A percentile compares a stretch with the other conserved stretches of the same genome.
phyloP scores from a whole-genome alignment of 106 monocot species.

The Acorus gramineus region DNA sequence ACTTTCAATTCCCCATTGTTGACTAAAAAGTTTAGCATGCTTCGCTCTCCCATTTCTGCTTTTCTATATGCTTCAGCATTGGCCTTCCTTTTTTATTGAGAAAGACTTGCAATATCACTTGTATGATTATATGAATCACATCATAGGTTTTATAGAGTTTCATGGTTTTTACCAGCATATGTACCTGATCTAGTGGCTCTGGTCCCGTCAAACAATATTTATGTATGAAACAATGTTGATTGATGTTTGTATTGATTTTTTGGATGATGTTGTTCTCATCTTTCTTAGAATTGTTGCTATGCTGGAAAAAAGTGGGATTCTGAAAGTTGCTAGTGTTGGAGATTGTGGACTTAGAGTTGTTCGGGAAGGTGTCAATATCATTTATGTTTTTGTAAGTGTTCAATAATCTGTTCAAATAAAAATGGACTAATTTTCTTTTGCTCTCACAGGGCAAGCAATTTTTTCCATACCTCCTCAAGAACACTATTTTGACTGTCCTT shows the following conservation, averaged over 20 bases:
- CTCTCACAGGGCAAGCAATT: conserved; percentile 42
- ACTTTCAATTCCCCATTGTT: neutral
- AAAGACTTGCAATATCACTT: neutral
- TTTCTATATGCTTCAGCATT: neutral
- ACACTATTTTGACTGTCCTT: conserved; percentile 96
- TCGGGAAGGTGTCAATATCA: conserved; percentile 39
- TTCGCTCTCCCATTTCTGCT: neutral
- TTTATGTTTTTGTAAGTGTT: neutral
- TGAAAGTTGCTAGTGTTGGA: conserved; percentile 84
- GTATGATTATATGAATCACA: neutral
- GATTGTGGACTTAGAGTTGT: conserved; percentile 85
- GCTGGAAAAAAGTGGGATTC: conserved; percentile 63
- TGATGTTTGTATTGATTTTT: too few species aligned
- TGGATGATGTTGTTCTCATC: too few species aligned
- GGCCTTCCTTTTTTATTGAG: neutral
- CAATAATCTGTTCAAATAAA: too few species aligned
- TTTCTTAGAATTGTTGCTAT: conserved; percentile 60
- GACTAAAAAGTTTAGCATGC: too few species aligned
- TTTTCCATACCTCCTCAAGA: conserved; percentile 70
- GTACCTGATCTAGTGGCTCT: too few species aligned
- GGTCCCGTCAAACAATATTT: too few species aligned
- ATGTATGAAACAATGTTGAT: too few species aligned
- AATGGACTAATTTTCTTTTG: neutral
- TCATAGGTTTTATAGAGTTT: too few species aligned
- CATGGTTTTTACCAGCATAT: too few species aligned